phyloP scores from a whole-genome alignment of 768 basidiomycete genomes.

The Nidularia pulvinata region DNA sequence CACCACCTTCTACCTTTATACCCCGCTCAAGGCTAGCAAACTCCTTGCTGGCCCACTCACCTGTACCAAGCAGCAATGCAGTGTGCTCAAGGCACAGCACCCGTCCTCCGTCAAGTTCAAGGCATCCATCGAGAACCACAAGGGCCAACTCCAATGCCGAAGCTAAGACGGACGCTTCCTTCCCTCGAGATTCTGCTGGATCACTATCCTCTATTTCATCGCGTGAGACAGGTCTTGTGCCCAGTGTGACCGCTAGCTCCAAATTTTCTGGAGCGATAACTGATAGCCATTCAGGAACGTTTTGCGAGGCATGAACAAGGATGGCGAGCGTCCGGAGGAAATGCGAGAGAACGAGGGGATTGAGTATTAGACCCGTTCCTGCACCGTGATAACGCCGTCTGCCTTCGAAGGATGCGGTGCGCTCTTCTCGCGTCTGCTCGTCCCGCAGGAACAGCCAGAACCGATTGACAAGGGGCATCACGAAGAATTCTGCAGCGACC shows the following conservation, averaged over 20 bases:
- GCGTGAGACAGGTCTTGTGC: slow-evolving; percentile 60
- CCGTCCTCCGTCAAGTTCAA: slow-evolving; percentile 78
- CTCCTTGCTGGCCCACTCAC: slow-evolving; percentile 80
- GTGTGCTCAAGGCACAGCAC: slow-evolving; percentile 78
- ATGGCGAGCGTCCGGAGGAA: slow-evolving; percentile 77
- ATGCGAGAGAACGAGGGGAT: slow-evolving; percentile 73
- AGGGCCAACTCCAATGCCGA: slow-evolving; percentile 79
- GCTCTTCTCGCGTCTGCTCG: slow-evolving; percentile 73
- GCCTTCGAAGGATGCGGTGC: slow-evolving; percentile 57
- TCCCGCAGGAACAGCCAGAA: slow-evolving; percentile 96
- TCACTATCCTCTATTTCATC: slow-evolving; percentile 28
- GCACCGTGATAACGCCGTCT: slow-evolving; percentile 64
- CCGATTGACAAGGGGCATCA: slow-evolving; percentile 88
- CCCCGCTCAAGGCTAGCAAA: slow-evolving; percentile 70
- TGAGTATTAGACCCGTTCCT: slow-evolving; percentile 83
- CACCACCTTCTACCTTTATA: slow-evolving; percentile 54
- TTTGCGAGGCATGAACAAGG: slow-evolving; percentile 79
- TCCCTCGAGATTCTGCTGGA: slow-evolving; percentile 26
- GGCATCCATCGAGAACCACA: slow-evolving; percentile 70
- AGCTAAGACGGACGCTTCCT: slow-evolving; percentile 74
- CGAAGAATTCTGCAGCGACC: slow-evolving; percentile 86
- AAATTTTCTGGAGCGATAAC: slow-evolving; percentile 82
- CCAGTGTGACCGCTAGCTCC: slow-evolving; percentile 82
- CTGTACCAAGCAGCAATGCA: slow-evolving; percentile 62
- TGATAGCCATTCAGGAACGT: slow-evolving; percentile 79